Evolutionary conservation across 257 asterid genomes (phyloP).

Genomic region (Solanum acaule): DNA sequence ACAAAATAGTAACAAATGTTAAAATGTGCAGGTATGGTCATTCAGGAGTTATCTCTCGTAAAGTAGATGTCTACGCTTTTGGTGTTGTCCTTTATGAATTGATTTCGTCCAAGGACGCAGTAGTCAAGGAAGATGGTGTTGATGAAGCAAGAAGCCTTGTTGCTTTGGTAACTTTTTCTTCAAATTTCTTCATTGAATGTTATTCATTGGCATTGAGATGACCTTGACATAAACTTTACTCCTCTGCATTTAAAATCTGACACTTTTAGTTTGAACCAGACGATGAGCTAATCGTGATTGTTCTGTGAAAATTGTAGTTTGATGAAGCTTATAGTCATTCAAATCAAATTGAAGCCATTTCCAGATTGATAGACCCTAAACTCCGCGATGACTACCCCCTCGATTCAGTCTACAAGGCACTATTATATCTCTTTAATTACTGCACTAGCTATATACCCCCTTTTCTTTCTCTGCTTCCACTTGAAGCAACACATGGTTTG

Average conservation of each 20-base stretch:
- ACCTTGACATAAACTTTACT: not conserved
- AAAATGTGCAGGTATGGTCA: slow-evolving; percentile 69
- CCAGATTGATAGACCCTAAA: slow-evolving; percentile 57
- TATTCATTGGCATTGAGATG: not conserved
- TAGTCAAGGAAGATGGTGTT: slow-evolving; percentile 38
- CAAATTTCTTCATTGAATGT: not conserved
- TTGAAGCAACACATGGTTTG: not conserved
- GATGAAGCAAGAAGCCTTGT: slow-evolving; percentile 82
- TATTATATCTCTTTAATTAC: not conserved
- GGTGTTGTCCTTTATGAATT: slow-evolving; percentile 87
- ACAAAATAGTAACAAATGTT: not conserved
- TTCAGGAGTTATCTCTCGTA: slow-evolving; percentile 74
- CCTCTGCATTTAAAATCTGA: not conserved
- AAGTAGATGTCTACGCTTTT: slow-evolving; percentile 91
- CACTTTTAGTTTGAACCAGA: not conserved
- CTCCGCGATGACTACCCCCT: slow-evolving; percentile 62
- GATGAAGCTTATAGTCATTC: slow-evolving; percentile 64
- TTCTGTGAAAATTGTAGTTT: slow-evolving; percentile 30
- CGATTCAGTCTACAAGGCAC: slow-evolving; percentile 64
- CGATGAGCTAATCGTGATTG: not conserved
- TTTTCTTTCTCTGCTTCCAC: not conserved
- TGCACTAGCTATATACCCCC: not conserved
- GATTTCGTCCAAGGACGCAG: slow-evolving; percentile 84
- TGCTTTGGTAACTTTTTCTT: slow-evolving; percentile 40
- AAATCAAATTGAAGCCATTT: slow-evolving; percentile 37